Base-by-base conservation (phyloP, 805 yeast species). In the Candida khao-thaluensis region DNA sequence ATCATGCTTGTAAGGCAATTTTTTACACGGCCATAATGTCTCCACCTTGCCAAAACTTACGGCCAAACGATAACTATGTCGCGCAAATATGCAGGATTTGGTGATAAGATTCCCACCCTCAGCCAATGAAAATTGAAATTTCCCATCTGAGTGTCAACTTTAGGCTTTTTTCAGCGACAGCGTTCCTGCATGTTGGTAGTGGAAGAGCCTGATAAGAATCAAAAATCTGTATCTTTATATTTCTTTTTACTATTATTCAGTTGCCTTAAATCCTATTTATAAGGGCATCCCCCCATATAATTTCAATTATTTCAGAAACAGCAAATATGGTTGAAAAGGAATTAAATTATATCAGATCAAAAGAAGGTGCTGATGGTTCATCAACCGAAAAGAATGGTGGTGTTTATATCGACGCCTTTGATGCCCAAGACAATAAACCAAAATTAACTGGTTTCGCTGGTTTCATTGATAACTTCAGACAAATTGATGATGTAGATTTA, bases 361-460 rank as follows among this genome's bases (percentile, higher is more conserved):
- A 57, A 37, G 68, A 63, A 26, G 59, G 57, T 38, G 58, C 56
- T 37, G 60, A 57, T 17, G 50, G 45, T 9, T 38, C 43, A 14
- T 54, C 63, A n/a, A 54, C 62, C 37, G 72, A 67, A 38, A 68
- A 68, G 43, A 49, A 51, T 27, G 68, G 66, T 21, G 69, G 67
- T n/a, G 62, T 64, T 29, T 58, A 59, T 51, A 52, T 61, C 35
- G 66, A 65, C 42, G 53, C 50, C 11, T 50, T 50, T 31, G 53
- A 50, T 30, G 44, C 48, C 17, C 48, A 44, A 40, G 56, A 52
- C 12, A 40, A 36, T 16, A 42, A 44, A 29, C 49, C 53, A 2
- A 25, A 43, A 32, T 53, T 54, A 35, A 52, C 37, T 14, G 59
- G 59, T 4, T 57, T 39, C 23, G 50, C 52, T 14, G 51, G 49